Evolutionary conservation across 2,329 filamentous ascomycete species (phyloP).

Genomic region (Didymella lethalis): DNA sequence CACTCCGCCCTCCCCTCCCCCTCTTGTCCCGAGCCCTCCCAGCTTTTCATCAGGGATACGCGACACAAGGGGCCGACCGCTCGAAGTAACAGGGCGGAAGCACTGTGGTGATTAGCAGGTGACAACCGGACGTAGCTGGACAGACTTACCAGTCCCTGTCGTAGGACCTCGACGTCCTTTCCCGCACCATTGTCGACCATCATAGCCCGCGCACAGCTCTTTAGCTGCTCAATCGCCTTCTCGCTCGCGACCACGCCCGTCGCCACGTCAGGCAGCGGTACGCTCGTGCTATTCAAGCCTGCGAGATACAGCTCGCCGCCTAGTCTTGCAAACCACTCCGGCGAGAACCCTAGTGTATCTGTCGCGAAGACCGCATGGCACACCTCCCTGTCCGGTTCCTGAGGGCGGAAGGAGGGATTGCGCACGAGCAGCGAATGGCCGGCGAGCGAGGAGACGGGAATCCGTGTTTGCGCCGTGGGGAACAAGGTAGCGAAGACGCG

Average conservation of each 20-base stretch:
- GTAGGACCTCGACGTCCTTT: constrained; percentile 67
- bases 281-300: constrained; percentile 69
- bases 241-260: constrained; percentile 59
- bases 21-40: constrained; percentile 58
- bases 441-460: constrained; percentile 70
- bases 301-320: constrained; percentile 76
- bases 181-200: constrained; percentile 53
- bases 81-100: constrained; percentile 73
- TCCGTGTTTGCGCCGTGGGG: constrained; percentile 58
- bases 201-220: constrained; percentile 58
- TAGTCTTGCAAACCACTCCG: constrained; percentile 73
- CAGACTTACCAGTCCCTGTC: constrained; percentile 62
- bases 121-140: background rate
- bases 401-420: constrained; percentile 62
- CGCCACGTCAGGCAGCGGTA: constrained; percentile 67
- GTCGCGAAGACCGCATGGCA: constrained; percentile 76
- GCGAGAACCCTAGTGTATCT: constrained; percentile 66
- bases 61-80: constrained; percentile 69
- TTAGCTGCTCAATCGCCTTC: constrained; percentile 60
- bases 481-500: constrained; percentile 72
- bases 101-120: constrained; percentile 53
- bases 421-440: constrained; percentile 76
- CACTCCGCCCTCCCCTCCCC: constrained; percentile 65
- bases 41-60: constrained; percentile 65
- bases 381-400: constrained; percentile 54